Conservation (phyloP, 352 stramenopile species). For the Phytopythium cucurbitacearum region DNA sequence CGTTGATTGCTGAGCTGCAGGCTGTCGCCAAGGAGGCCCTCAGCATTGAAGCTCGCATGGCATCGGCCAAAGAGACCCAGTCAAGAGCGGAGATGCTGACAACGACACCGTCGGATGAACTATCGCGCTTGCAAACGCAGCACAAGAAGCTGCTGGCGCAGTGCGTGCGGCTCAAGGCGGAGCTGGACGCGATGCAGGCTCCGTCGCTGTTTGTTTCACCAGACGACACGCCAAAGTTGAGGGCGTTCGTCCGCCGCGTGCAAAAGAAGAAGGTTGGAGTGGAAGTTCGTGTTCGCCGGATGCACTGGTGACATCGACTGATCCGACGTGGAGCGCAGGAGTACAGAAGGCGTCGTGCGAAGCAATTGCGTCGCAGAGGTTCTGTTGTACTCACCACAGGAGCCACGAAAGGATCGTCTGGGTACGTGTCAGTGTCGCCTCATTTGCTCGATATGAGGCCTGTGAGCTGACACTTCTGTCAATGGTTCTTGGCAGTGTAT, state of each 20-base stretch:
- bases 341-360: too few relatives aligned
- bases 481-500: too few relatives aligned
- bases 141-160: neutral
- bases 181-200: constrained; percentile 4
- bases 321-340: neutral
- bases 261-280: constrained; percentile 3
- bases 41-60: constrained; percentile 1
- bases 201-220: constrained; percentile 5
- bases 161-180: constrained; percentile 1
- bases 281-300: neutral
- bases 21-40: constrained; percentile 2
- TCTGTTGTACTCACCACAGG: too few relatives aligned
- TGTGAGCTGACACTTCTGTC: too few relatives aligned
- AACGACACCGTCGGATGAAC: neutral
- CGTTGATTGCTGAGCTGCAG: neutral
- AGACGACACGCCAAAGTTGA: constrained; percentile 1
- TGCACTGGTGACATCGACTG: neutral
- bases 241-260: constrained; percentile 3
- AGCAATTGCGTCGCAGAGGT: too few relatives aligned
- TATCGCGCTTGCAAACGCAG: neutral
- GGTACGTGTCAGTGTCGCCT: too few relatives aligned
- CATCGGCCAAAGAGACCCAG: neutral
- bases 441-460: too few relatives aligned
- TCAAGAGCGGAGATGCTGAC: neutral
- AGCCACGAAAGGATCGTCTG: too few relatives aligned